These are phyloP conservation scores for Tritrichomonas musculus DNA, from an alignment of 208 protist species.

Conservation along the genomic window DNA sequence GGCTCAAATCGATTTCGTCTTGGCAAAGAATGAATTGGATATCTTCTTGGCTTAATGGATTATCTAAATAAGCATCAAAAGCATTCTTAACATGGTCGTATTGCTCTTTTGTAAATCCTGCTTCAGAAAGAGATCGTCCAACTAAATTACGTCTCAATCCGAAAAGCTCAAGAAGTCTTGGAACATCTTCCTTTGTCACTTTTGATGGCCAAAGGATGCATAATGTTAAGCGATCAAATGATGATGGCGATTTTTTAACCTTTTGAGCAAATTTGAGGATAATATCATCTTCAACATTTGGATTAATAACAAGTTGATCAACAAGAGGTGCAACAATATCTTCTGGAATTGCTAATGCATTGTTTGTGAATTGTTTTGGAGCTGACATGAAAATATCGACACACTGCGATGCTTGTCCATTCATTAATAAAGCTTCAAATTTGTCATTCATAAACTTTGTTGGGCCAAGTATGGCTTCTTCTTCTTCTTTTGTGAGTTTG, in stretches of 20 bases:
- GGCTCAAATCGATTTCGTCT: background rate
- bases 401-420: too few relatives aligned
- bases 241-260: background rate
- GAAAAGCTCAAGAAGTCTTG: background rate
- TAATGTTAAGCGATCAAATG: background rate
- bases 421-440: background rate
- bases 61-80: background rate
- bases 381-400: background rate
- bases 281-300: background rate
- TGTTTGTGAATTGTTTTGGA: background rate
- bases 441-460: background rate
- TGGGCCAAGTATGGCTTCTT: background rate
- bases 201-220: background rate
- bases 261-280: background rate
- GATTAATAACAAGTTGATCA: background rate
- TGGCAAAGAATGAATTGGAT: background rate
- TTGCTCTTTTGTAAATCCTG: background rate
- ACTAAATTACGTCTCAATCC: background rate
- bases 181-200: background rate
- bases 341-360: background rate
- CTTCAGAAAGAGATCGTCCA: background rate
- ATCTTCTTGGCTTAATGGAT: constrained; percentile 1
- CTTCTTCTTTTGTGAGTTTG: background rate
- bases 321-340: background rate
- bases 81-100: background rate